phyloP scores from a whole-genome alignment of 1,284 basidiomycete genomes.

The Heterobasidion irregulare region DNA sequence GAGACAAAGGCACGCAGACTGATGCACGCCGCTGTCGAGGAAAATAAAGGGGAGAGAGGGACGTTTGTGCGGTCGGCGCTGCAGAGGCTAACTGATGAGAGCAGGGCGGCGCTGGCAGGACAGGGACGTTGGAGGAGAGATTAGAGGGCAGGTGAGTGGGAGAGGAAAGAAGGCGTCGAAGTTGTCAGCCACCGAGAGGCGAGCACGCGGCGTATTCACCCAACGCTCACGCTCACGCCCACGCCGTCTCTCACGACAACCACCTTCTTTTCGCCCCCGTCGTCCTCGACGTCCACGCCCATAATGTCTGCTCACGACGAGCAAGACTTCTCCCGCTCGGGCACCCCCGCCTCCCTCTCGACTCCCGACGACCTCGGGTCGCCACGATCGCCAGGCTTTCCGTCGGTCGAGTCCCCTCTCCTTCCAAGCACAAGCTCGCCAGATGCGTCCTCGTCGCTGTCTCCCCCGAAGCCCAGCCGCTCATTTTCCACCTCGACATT shows the following conservation, averaged over 20 bases:
- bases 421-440: slow-evolving; percentile 5
- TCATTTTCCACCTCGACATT: slow-evolving; percentile 25
- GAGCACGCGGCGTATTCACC: background rate
- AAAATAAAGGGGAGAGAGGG: no score
- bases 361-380: background rate
- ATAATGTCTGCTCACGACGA: background rate
- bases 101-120: no score
- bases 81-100: no score
- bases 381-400: background rate
- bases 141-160: no score
- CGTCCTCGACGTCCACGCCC: background rate
- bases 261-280: background rate
- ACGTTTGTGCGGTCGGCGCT: no score
- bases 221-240: background rate
- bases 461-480: slow-evolving; percentile 19
- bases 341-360: background rate
- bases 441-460: slow-evolving; percentile 10
- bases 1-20: background rate
- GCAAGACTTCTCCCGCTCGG: background rate
- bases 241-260: background rate
- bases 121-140: no score
- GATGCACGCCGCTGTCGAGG: no score
- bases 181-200: background rate
- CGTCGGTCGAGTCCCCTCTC: background rate
- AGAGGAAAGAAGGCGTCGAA: no score